Evolutionary conservation across 1,139 yeast species (phyloP).

Genomic region (Yamadazyma kanchanaburiensis): DNA sequence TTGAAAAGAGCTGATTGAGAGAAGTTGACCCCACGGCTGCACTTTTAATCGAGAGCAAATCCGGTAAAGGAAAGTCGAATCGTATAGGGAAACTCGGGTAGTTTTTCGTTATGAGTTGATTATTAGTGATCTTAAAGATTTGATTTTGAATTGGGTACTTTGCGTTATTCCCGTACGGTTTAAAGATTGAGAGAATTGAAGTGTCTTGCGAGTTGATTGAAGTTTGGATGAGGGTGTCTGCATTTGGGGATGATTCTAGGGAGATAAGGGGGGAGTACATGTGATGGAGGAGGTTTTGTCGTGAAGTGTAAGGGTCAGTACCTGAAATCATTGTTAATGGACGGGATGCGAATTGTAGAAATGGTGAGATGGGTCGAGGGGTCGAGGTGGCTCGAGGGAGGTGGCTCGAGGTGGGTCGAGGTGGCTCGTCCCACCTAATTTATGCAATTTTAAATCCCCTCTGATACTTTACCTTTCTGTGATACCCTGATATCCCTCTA

Average conservation of each 20-base stretch:
- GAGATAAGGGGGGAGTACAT: conserved; percentile 60
- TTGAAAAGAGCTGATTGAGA: conserved; percentile 35
- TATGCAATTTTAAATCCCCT: too few species aligned
- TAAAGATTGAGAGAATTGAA: conserved; percentile 32
- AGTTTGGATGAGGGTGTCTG: conserved; percentile 44
- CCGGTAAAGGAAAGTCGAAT: conserved; percentile 42
- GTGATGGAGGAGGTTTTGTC: conserved; percentile 45
- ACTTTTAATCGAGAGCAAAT: conserved; percentile 30
- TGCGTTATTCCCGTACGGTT: conserved; percentile 49
- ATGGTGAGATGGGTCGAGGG: conserved; percentile 12
- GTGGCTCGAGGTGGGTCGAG: background rate
- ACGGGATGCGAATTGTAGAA: too few species aligned
- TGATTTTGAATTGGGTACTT: conserved; percentile 35
- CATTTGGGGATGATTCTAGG: conserved; percentile 49
- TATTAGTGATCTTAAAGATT: conserved; percentile 37
- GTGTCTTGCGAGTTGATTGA: conserved; percentile 27
- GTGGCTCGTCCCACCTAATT: background rate
- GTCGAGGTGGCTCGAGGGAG: background rate
- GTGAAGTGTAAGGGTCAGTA: conserved; percentile 38
- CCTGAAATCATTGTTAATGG: too few species aligned
- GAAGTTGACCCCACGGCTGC: conserved; percentile 13
- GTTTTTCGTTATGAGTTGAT: conserved; percentile 39
- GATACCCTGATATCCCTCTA: too few species aligned
- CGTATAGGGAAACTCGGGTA: conserved; percentile 46
- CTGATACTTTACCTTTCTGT: too few species aligned